Evolutionary conservation across 768 basidiomycete genomes (phyloP).

Genomic region (Lentinula lateritia): DNA sequence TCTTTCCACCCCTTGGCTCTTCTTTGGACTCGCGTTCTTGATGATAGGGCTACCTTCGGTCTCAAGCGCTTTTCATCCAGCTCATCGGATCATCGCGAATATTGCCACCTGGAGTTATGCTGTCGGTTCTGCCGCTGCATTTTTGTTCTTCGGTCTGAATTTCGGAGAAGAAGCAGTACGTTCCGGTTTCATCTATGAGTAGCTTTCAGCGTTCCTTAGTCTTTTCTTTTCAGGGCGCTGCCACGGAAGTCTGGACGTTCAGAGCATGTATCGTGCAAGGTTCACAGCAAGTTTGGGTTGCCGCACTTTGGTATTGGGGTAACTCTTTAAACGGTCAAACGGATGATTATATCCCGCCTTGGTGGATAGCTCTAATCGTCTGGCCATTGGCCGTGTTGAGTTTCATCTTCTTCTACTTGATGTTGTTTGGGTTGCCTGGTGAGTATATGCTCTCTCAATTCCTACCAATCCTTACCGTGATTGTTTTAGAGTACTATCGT

Average conservation of each 20-base stretch:
- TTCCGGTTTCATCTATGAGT: constrained; percentile 27
- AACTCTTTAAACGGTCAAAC: constrained; percentile 59
- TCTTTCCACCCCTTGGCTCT: constrained; percentile 83
- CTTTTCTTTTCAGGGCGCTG: constrained; percentile 61
- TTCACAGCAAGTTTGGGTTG: constrained; percentile 93
- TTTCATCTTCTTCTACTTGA: constrained; percentile 52
- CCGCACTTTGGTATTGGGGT: constrained; percentile 96
- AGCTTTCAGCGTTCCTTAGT: not conserved
- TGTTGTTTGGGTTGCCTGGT: constrained; percentile 84
- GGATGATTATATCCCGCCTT: constrained; percentile 58
- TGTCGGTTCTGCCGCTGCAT: constrained; percentile 87
- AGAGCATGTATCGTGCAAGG: constrained; percentile 93
- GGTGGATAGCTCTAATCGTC: constrained; percentile 44
- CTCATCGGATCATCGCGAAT: constrained; percentile 66
- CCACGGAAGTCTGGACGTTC: constrained; percentile 90
- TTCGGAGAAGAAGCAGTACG: constrained; percentile 93
- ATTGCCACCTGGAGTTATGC: constrained; percentile 91
- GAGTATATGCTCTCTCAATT: constrained; percentile 21
- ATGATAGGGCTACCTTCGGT: constrained; percentile 85
- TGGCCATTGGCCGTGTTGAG: constrained; percentile 61
- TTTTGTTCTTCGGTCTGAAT: constrained; percentile 92
- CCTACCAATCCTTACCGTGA: not conserved
- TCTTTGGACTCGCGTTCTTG: constrained; percentile 90
- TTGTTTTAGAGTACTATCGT: constrained; percentile 69
- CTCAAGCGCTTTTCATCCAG: constrained; percentile 46